A percentile compares a stretch with the other conserved stretches of the same genome.
Evolutionary conservation across 192 early-diverging fungal genomes (phyloP).

Genomic region (Dispira parvispora): DNA sequence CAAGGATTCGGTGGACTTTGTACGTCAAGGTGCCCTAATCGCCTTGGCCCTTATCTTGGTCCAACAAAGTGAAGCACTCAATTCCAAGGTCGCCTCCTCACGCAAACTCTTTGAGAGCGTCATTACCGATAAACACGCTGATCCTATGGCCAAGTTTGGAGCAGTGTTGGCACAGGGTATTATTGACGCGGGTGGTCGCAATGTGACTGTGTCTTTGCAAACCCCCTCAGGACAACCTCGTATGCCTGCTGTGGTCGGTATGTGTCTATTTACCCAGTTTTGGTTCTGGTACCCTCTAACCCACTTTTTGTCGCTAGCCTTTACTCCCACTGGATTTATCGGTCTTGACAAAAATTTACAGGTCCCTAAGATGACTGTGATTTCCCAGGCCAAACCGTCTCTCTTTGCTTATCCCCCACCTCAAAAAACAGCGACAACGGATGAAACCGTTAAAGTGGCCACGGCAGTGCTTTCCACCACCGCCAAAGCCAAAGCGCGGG

Average conservation of each 20-base stretch:
- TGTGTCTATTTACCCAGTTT: slow-evolving; percentile 96
- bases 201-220: slow-evolving; percentile 86
- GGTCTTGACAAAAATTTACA: slow-evolving; percentile 79
- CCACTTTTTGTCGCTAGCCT: slow-evolving; percentile 87
- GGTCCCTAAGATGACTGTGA: slow-evolving; percentile 69
- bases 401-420: slow-evolving; percentile 87
- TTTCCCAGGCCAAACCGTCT: slow-evolving; percentile 71
- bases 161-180: slow-evolving; percentile 93
- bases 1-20: slow-evolving; percentile 94
- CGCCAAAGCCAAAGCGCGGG: slow-evolving; percentile 73
- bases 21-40: slow-evolving; percentile 91
- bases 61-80: slow-evolving; percentile 79
- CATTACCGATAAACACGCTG: slow-evolving; percentile 84
- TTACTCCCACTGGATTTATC: slow-evolving; percentile 90
- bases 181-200: slow-evolving; percentile 94
- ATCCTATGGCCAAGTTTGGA: slow-evolving; percentile 87
- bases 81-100: slow-evolving; percentile 66
- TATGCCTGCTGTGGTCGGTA: slow-evolving; percentile 95
- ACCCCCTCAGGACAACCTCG: slow-evolving; percentile 75
- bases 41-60: slow-evolving; percentile 90
- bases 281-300: slow-evolving; percentile 99
- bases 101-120: slow-evolving; percentile 76
- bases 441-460: slow-evolving; percentile 42
- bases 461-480: slow-evolving; percentile 94
- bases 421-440: slow-evolving; percentile 47